Evolutionary conservation across 2,329 filamentous ascomycete genomes (phyloP).

Genomic region (Sclerotinia borealis): DNA sequence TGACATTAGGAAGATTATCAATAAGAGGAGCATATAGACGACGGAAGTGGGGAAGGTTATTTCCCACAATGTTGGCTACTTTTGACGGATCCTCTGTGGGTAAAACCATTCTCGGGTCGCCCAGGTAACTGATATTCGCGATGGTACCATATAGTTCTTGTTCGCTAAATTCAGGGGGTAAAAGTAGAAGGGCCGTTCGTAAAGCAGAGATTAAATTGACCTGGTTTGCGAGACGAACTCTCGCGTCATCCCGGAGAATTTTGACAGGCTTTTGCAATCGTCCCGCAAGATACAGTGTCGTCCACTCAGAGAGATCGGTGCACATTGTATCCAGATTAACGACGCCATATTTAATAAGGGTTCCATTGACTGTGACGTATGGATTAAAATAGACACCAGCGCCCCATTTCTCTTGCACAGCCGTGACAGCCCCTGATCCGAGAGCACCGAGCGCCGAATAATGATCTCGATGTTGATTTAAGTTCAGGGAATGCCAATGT

Average conservation of each 20-base stretch:
- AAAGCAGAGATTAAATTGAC: constrained; percentile 90
- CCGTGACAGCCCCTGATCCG: constrained; percentile 78
- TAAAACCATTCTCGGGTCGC: constrained; percentile 91
- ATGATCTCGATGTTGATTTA: constrained; percentile 82
- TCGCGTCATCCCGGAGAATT: constrained; percentile 89
- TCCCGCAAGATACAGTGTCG: constrained; percentile 92
- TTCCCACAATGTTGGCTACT: constrained; percentile 85
- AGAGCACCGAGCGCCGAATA: constrained; percentile 81
- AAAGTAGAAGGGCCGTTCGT: constrained; percentile 78
- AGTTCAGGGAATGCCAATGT: constrained; percentile 94
- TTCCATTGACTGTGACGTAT: constrained; percentile 89
- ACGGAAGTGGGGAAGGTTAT: constrained; percentile 88
- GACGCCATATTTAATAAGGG: constrained; percentile 95
- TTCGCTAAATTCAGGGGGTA: constrained; percentile 81
- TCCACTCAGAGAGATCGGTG: constrained; percentile 81
- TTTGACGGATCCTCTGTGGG: constrained; percentile 88
- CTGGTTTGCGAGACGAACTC: constrained; percentile 89
- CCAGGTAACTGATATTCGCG: constrained; percentile 86
- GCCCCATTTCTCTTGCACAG: constrained; percentile 80
- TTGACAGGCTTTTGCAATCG: constrained; percentile 96
- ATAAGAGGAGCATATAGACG: constrained; percentile 86
- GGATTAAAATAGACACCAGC: constrained; percentile 98
- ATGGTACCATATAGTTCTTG: constrained; percentile 85
- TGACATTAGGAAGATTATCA: constrained; percentile 81
- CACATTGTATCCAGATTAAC: constrained; percentile 90